Evolutionary conservation across 1,284 basidiomycete species (phyloP).

Genomic region (Fomitopsis betulina): DNA sequence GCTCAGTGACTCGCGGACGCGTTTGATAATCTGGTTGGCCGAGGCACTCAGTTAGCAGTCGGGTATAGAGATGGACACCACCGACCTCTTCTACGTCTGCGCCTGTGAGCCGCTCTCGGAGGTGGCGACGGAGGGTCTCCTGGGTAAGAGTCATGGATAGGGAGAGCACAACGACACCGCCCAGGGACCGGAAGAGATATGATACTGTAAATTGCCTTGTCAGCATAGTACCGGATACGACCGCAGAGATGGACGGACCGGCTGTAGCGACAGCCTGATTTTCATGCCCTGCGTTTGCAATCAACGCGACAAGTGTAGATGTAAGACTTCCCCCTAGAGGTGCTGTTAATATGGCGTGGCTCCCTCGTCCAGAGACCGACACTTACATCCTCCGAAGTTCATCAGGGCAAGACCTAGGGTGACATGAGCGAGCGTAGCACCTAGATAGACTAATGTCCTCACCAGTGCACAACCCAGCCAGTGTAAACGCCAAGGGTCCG

Average conservation of each 20-base stretch:
- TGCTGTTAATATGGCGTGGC: not conserved
- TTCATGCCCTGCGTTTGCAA: slow-evolving; percentile 53
- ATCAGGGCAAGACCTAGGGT: slow-evolving; percentile 36
- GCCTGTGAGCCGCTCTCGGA: slow-evolving; percentile 38
- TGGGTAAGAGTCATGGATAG: slow-evolving; percentile 52
- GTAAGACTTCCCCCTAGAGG: slow-evolving; percentile 46
- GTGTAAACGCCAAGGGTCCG: slow-evolving; percentile 33
- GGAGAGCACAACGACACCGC: slow-evolving; percentile 52
- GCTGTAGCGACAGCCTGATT: slow-evolving; percentile 65
- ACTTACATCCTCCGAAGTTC: slow-evolving; percentile 43
- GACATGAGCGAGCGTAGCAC: not conserved
- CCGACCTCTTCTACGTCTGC: slow-evolving; percentile 44
- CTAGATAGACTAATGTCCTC: slow-evolving; percentile 7
- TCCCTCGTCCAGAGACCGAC: not conserved
- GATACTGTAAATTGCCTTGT: slow-evolving; percentile 36
- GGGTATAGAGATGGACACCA: not conserved
- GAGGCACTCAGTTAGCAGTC: not conserved
- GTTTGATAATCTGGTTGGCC: slow-evolving; percentile 41
- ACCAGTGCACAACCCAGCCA: slow-evolving; percentile 39
- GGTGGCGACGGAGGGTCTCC: slow-evolving; percentile 39
- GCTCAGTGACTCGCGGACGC: slow-evolving; percentile 49
- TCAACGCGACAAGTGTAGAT: slow-evolving; percentile 53
- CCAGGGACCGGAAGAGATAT: slow-evolving; percentile 62
- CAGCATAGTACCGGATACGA: not conserved
- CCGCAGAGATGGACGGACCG: slow-evolving; percentile 29